phyloP scores from a whole-genome alignment of 306 rosid species.

The Vigna mungo region DNA sequence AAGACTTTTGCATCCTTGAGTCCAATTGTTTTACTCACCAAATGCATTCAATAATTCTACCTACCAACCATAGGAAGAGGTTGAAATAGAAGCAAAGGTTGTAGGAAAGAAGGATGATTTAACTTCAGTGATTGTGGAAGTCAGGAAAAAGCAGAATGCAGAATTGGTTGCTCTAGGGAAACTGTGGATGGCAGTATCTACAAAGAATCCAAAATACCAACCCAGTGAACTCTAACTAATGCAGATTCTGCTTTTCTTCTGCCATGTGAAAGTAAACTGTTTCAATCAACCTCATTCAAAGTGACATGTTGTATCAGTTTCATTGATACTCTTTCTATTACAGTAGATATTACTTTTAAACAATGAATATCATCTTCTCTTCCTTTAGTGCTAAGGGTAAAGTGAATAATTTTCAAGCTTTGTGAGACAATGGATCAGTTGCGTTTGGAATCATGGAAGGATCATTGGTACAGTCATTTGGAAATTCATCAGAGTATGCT shows the following conservation, averaged over 20 bases:
- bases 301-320: background rate
- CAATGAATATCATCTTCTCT: too few species aligned
- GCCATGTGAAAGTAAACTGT: background rate
- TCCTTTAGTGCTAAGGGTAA: too few species aligned
- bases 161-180: constrained; percentile 54
- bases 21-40: background rate
- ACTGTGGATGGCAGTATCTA: constrained; percentile 48
- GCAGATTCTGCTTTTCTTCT: background rate
- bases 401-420: too few species aligned
- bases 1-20: background rate
- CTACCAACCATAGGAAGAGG: too few species aligned
- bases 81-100: constrained; percentile 54
- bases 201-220: background rate
- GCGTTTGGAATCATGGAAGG: too few species aligned
- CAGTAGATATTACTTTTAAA: too few species aligned
- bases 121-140: constrained; percentile 47
- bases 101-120: constrained; percentile 43
- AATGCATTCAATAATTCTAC: background rate
- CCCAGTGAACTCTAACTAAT: constrained; percentile 27
- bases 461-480: too few species aligned
- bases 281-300: background rate
- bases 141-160: constrained; percentile 42
- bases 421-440: too few species aligned
- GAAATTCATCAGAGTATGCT: too few species aligned
- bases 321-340: background rate